A percentile compares a stretch with the other conserved stretches of the same genome.
Conservation (phyloP, 768 basidiomycete species). For the Mycena alexandri region DNA sequence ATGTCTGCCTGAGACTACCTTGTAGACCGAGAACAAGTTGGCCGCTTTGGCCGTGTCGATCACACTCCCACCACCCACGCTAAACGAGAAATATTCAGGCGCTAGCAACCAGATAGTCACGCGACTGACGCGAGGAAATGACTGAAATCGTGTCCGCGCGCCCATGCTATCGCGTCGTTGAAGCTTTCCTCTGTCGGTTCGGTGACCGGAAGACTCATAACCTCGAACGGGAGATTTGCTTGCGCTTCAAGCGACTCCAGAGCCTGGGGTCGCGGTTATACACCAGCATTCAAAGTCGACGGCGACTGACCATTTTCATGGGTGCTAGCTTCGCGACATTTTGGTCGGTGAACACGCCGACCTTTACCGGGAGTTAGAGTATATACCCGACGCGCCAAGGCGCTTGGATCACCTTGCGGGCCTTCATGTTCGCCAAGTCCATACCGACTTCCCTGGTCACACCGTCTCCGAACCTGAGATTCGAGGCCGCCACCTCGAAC, state of each 20-base stretch:
- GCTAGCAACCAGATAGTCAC: constrained; percentile 11
- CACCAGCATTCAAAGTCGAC: constrained; percentile 2
- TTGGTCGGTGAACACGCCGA: constrained; percentile 94
- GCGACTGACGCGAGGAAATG: constrained; percentile 88
- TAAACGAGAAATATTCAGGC: constrained; percentile 43
- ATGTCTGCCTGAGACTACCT: too few species aligned
- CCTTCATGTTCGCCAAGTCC: constrained; percentile 95
- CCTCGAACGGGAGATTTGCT: constrained; percentile 80
- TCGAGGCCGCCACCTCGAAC: constrained; percentile 92
- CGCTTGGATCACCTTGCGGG: constrained; percentile 70
- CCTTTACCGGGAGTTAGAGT: constrained; percentile 60
- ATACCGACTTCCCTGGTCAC: constrained; percentile 93
- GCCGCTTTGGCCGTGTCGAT: constrained; percentile 98
- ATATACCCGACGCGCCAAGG: constrained; percentile 6
- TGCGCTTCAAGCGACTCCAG: constrained; percentile 85
- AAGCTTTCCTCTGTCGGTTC: constrained; percentile 95
- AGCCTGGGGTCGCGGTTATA: constrained; percentile 58
- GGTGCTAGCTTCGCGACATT: constrained; percentile 85
- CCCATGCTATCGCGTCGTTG: constrained; percentile 90
- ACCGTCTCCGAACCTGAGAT: constrained; percentile 90
- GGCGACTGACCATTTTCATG: constrained; percentile 77
- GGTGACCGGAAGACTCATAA: constrained; percentile 84
- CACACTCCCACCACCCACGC: constrained; percentile 93
- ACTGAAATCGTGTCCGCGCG: constrained; percentile 87
- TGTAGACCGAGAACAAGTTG: constrained; percentile 94